Conservation (phyloP, 2,329 filamentous ascomycete species). For the Fusarium heterosporum region DNA sequence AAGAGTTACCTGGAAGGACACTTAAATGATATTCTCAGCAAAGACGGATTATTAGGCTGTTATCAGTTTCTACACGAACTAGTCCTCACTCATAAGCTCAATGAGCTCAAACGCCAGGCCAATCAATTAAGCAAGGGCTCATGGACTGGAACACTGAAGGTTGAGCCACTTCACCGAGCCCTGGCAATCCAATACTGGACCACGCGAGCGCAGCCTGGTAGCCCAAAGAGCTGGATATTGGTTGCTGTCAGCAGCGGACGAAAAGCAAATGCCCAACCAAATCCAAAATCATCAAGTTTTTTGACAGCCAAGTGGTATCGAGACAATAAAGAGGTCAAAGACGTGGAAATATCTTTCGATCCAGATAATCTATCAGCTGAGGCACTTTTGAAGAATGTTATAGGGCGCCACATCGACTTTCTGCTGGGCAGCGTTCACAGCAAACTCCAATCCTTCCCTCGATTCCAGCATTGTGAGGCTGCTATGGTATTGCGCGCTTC, state of each 20-base stretch:
- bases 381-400: constrained; percentile 76
- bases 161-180: constrained; percentile 84
- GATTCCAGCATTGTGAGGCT: constrained; percentile 71
- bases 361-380: constrained; percentile 77
- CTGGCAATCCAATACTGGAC: constrained; percentile 94
- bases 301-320: constrained; percentile 84
- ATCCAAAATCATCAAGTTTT: constrained; percentile 62
- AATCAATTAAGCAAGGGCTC: constrained; percentile 73
- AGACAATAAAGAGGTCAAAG: constrained; percentile 79
- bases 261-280: constrained; percentile 54
- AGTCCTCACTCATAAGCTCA: constrained; percentile 89
- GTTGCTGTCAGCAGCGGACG: constrained; percentile 80
- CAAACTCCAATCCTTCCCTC: constrained; percentile 67
- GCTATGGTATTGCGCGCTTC: constrained; percentile 69
- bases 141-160: constrained; percentile 82
- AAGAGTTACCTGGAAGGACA: constrained; percentile 75
- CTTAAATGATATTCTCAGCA: constrained; percentile 77
- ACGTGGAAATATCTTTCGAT: constrained; percentile 75
- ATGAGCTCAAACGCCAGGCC: constrained; percentile 83
- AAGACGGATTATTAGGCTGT: constrained; percentile 80
- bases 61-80: constrained; percentile 91
- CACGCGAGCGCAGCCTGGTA: constrained; percentile 62
- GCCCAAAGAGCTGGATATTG: constrained; percentile 89
- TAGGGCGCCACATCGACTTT: constrained; percentile 79
- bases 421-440: constrained; percentile 75